Base-by-base conservation (phyloP, 192 early-diverging fungal species). In the Funneliformis mosseae region DNA sequence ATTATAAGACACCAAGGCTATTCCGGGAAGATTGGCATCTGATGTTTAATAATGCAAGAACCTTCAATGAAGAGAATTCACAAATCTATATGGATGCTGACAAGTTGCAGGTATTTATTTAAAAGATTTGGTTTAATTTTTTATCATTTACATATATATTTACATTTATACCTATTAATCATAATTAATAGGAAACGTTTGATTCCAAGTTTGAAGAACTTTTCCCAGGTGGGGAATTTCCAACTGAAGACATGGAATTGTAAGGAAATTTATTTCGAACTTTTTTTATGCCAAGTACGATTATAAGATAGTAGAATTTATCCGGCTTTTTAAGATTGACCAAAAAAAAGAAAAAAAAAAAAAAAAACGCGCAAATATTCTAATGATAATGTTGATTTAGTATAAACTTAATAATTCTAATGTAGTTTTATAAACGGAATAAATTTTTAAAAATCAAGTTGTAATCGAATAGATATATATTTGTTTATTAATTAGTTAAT, bases 31-130 rank as follows among this genome's bases (percentile, higher is more conserved):
- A 99, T 84, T 95, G 95, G 80, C 82, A 90, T 76, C 86, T 94
- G 27, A 96, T 99, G 94, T 96, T 95, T 77, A 80, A 93, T 83
- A 99, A 99, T 78, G 98, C 98, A 8, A 91, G 91, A 83, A 94
- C 88, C 6, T 99, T 95, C 85, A 99, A 99, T 82, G 88, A 94
- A 83, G 94, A 96, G 77, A 95, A 92, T 12, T 96, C 95, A n/a
- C 87, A 90, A 72, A 94, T 99, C 0, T 97, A 94, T 85, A 87
- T 92, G n/a, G 97, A 99, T 83, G 96, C 97, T 12, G 85, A 91
- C 46, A 74, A 82, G 45, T 80, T 91, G 82, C 83, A 89, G 87
- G 89, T 87, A 87, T 72, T 28, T 48, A 21, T 23, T 74, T 43
- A 8, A 16, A 7, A 27, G 21, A 33, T 8, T 23, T 81, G 16